Base-by-base conservation (phyloP, 768 basidiomycete genomes). In the Mycena galericulata region DNA sequence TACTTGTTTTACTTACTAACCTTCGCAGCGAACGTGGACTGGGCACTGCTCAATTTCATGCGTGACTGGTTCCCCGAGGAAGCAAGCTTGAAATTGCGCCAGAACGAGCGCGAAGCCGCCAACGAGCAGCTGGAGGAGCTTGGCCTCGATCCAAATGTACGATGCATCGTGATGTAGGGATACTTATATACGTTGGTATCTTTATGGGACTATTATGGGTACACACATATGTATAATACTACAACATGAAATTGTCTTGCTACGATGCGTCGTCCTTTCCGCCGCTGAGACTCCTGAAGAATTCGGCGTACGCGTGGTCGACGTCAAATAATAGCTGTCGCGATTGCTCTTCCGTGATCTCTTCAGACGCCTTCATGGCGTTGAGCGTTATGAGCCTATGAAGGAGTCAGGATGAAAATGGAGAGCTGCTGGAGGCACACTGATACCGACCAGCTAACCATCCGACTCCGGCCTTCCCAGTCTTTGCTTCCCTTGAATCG, bases 311-410 rank as follows among this genome's bases (percentile, higher is more conserved):
- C 0, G 97, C 96, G 74, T 97, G 90, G 72, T 99, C 97, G 58
- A 98, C 94, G 74, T 99, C 97, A 75, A 98, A 99, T n/a, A 95
- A 84, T 67, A 99, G 85, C 94, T 98, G 96, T 65, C 98, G 83
- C 3, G 94, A 92, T 75, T 99, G 96, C 67, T 99, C 97, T 67
- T 99, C 97, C 0, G 92, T 91, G 32, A 99, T 91, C 79, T 98
- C 96, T 72, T 98, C 97, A 14, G 95, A 95, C 4, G 96, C 98
- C 75, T 95, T 95, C 96, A 99, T 97, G 1, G 90, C 93, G 73
- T 99, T 99, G 24, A 99, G 86, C 6, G 95, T 96, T 74, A 99
- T 99, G 43, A 99, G 84, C 96, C 95, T 97, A 40, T n/a, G 10
- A 56, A 60, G 27, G 34, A 14, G 10, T 47, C 51, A 24, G 53